phyloP scores from a whole-genome alignment of 768 basidiomycete genomes.

The Lactarius sp. region DNA sequence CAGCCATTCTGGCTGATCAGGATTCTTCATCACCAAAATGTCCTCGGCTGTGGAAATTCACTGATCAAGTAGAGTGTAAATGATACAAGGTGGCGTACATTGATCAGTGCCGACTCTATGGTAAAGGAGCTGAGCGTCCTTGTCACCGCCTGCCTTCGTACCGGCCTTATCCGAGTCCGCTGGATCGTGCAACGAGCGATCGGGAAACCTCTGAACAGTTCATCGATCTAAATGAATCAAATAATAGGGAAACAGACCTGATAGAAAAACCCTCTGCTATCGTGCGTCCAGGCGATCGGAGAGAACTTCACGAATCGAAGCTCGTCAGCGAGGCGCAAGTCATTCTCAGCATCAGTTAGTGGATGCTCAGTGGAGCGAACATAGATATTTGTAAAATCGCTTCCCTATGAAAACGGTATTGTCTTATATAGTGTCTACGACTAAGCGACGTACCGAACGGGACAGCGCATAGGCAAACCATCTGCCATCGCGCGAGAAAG shows the following conservation, averaged over 20 bases:
- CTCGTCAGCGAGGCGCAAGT: conserved; percentile 56
- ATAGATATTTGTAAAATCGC: conserved; percentile 67
- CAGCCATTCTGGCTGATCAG: conserved; percentile 60
- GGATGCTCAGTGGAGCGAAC: conserved; percentile 59
- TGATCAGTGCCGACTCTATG: conserved; percentile 69
- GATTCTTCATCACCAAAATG: conserved; percentile 59
- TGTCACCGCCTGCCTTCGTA: conserved; percentile 56
- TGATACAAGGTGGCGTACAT: conserved; percentile 37
- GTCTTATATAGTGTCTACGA: not conserved
- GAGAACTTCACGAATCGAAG: conserved; percentile 77
- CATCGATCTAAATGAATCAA: not conserved
- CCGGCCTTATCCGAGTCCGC: conserved; percentile 48
- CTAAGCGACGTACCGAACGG: conserved; percentile 47
- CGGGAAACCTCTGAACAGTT: conserved; percentile 49
- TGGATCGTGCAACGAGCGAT: conserved; percentile 41
- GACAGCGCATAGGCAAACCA: conserved; percentile 77
- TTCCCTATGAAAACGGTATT: conserved; percentile 45
- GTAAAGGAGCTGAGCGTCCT: conserved; percentile 71
- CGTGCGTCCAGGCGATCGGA: conserved; percentile 64
- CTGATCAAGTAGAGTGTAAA: not conserved
- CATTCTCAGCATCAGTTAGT: conserved; percentile 43
- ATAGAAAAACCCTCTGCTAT: conserved; percentile 83
- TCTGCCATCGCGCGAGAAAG: conserved; percentile 62
- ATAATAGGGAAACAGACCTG: conserved; percentile 39
- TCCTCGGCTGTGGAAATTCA: conserved; percentile 50